Base-by-base conservation (phyloP, 495 filamentous ascomycete genomes). In the Parmelia sp. region DNA sequence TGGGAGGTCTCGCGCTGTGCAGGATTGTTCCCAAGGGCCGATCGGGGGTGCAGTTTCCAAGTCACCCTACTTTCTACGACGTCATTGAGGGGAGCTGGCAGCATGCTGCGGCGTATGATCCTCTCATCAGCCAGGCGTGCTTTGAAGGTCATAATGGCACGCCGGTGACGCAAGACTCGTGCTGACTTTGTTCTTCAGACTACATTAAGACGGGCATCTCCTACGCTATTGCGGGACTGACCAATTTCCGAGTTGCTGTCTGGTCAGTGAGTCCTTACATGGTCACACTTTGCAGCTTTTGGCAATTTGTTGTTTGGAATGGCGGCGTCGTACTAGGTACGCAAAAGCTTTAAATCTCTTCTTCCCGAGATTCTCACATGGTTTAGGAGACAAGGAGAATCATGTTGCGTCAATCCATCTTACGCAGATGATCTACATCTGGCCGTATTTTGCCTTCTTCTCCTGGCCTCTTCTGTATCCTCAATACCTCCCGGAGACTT, bases 351-450 rank as follows among this genome's bases (percentile, higher is more conserved):
- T 21, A 21, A 17, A 4, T 10, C 25, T 36, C 45, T 53, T 51
- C 10, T 40, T 47, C 33, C 27, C 66, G 23, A 4, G 44, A 47
- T 68, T 61, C 69, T 74, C 44, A 47, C 57, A 8, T 11, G 11
- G 40, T 1, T 3, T 60, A 90, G 88, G 90, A 23, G 95, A 98
- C 74, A 96, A 97, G 78, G 87, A 89, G 33, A 96, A 96, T 70
- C 94, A 98, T 71, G 78, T 91, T 63, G 90, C 91, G 5, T 91
- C 90, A 10, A 73, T 97, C 25, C 95, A 98, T 70, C 73, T 96
- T 51, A 81, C 94, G 3, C 94, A 98, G 73, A 88, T 97, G 84
- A 86, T 97, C 40, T 98, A 98, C 73, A 85, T 97, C 70, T 93
- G 91, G 87, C 87, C 91, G 2, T 90, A 94, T 71, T 83, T 94